Percentiles rank a stretch among this genome's conserved stretches.
Evolutionary conservation across 2,329 filamentous ascomycete genomes (phyloP).

Genomic region (Byssothecium circinans): DNA sequence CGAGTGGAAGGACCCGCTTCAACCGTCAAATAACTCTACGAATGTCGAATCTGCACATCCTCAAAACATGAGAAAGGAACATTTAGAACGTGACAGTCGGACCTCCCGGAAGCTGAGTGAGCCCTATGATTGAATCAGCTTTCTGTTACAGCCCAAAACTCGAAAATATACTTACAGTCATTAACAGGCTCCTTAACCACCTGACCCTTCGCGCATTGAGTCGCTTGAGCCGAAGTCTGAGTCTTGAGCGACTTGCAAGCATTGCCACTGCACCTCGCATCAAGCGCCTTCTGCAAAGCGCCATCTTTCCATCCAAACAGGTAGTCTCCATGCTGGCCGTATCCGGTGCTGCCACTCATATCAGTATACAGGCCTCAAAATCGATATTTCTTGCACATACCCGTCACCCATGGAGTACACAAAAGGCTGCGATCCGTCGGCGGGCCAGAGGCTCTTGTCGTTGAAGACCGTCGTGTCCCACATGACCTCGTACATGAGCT

Average conservation of each 20-base stretch:
- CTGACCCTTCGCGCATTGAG: slow-evolving; percentile 20
- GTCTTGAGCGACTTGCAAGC: slow-evolving; percentile 38
- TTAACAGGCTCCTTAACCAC: slow-evolving; percentile 24
- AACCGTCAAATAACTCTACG: too few species aligned
- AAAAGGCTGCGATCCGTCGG: slow-evolving; percentile 28
- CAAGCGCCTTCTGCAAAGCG: slow-evolving; percentile 47
- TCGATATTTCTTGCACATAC: too few species aligned
- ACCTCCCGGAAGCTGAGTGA: slow-evolving; percentile 22
- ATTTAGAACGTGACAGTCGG: slow-evolving; percentile 11
- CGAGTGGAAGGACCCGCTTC: too few species aligned
- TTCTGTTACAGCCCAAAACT: not conserved
- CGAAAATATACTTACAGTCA: slow-evolving; percentile 17
- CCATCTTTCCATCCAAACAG: slow-evolving; percentile 52
- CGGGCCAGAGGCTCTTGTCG: slow-evolving; percentile 25
- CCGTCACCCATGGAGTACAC: slow-evolving; percentile 44
- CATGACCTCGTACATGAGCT: slow-evolving; percentile 52
- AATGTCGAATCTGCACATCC: not conserved
- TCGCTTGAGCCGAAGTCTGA: slow-evolving; percentile 18
- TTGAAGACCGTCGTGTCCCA: slow-evolving; percentile 46
- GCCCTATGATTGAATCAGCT: slow-evolving; percentile 12
- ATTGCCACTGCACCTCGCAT: slow-evolving; percentile 40
- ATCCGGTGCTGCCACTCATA: slow-evolving; percentile 21
- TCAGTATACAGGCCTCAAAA: too few species aligned
- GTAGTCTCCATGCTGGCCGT: slow-evolving; percentile 29
- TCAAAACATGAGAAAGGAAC: not conserved